These are phyloP conservation scores for Daldinia loculata DNA, from an alignment of 495 filamentous ascomycete genomes.

Conservation along the genomic window DNA sequence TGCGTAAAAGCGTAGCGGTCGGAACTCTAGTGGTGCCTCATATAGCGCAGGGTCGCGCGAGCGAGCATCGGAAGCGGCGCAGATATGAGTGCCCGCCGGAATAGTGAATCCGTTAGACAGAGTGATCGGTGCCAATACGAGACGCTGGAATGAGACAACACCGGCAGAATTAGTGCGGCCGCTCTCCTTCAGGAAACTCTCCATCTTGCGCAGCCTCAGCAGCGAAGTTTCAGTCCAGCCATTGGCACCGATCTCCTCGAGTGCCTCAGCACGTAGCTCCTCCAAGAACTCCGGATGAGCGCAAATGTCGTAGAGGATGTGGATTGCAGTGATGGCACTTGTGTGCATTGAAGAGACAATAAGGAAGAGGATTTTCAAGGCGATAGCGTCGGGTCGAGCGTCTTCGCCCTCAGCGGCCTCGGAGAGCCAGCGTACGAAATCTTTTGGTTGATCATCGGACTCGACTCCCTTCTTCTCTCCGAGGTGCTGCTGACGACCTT, in stretches of 20 bases:
- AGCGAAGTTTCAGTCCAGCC: not conserved
- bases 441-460: not conserved
- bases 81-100: not conserved
- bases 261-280: not conserved
- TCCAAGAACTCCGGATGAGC: not conserved
- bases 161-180: not conserved
- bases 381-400: not conserved
- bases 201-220: not conserved
- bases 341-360: not conserved
- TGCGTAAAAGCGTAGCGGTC: not conserved
- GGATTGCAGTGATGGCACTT: not conserved
- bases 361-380: not conserved
- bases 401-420: not conserved
- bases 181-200: not conserved
- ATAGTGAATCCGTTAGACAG: not conserved
- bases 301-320: not conserved
- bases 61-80: not conserved
- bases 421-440: not conserved
- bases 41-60: not conserved
- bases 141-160: not conserved
- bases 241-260: not conserved
- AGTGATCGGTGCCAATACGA: not conserved
- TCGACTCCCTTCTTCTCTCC: not conserved
- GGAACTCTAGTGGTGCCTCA: not conserved
- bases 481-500: not conserved